Conservation (phyloP, 495 filamentous ascomycete genomes). For the Aspergillus steynii region DNA sequence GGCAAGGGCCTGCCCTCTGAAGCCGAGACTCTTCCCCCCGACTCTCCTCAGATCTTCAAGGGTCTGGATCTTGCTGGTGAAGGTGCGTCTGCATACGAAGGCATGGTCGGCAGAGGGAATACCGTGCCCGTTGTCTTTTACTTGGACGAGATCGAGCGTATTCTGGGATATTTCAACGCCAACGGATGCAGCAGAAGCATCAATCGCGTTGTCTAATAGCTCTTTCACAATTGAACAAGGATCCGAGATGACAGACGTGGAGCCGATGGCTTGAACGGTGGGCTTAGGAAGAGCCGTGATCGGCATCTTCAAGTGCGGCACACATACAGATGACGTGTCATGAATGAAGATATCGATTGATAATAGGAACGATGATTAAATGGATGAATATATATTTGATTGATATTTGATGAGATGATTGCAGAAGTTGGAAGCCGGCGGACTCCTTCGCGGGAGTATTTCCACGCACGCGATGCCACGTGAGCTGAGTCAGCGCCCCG, state of each 20-base stretch:
- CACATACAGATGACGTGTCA: neutral
- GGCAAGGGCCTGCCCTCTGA: constrained; percentile 84
- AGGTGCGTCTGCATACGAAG: constrained; percentile 65
- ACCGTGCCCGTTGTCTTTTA: constrained; percentile 87
- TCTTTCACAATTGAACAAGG: constrained; percentile 82
- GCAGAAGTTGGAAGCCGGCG: neutral
- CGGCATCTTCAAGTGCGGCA: constrained; percentile 40
- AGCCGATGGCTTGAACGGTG: constrained; percentile 68
- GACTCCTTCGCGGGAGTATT: neutral
- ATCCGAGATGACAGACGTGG: constrained; percentile 70
- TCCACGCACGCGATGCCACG: neutral
- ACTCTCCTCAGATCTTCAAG: constrained; percentile 68
- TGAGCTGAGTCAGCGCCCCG: neutral
- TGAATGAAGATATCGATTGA: neutral
- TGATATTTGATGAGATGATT: neutral
- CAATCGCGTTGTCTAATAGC: constrained; percentile 87
- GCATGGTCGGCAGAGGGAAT: constrained; percentile 71
- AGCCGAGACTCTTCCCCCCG: constrained; percentile 73
- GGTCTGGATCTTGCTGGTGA: constrained; percentile 82
- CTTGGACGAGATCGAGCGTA: constrained; percentile 77
- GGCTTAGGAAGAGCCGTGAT: constrained; percentile 67
- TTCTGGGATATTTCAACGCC: constrained; percentile 73
- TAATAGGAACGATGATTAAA: neutral
- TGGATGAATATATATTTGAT: neutral
- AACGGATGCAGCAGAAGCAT: constrained; percentile 74